Percentiles rank a stretch among this genome's conserved stretches.
Conservation (phyloP, 208 protist genomes). For the Trypanosoma boissoni region DNA sequence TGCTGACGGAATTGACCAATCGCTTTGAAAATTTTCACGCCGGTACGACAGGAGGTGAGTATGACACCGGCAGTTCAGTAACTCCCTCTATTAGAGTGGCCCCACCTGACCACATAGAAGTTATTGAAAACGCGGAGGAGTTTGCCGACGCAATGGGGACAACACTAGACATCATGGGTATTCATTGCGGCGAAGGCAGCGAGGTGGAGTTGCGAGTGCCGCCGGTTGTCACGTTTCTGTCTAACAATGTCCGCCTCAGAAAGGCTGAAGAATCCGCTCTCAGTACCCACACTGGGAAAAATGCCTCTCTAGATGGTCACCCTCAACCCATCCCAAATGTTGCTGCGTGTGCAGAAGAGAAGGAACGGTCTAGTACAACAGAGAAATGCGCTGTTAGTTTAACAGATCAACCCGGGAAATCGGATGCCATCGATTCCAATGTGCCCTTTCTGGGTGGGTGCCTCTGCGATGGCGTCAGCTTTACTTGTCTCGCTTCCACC, state of each 20-base stretch:
- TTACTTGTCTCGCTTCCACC: constrained; percentile 41
- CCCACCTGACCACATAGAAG: constrained; percentile 18
- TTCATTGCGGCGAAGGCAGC: constrained; percentile 5
- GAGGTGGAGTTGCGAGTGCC: neutral
- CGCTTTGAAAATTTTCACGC: constrained; percentile 23
- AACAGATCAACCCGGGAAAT: too few species aligned
- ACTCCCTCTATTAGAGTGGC: neutral
- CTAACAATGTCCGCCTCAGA: too few species aligned
- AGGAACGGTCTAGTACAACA: too few species aligned
- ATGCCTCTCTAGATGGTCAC: too few species aligned
- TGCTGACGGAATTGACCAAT: constrained; percentile 39
- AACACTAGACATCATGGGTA: constrained; percentile 36
- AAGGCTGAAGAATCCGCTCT: too few species aligned
- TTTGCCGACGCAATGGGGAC: constrained; percentile 50
- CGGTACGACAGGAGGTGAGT: neutral
- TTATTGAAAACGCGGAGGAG: constrained; percentile 13
- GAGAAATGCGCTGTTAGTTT: too few species aligned
- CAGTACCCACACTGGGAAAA: too few species aligned
- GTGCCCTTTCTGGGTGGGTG: constrained; percentile 43
- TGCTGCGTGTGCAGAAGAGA: too few species aligned
- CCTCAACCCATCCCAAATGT: neutral
- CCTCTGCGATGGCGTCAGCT: constrained; percentile 42
- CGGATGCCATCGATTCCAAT: neutral
- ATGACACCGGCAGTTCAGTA: neutral
- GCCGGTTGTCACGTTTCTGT: constrained; percentile 6